Evolutionary conservation across 2,329 filamentous ascomycete species (phyloP).

Genomic region (Paecilomyces niveus): DNA sequence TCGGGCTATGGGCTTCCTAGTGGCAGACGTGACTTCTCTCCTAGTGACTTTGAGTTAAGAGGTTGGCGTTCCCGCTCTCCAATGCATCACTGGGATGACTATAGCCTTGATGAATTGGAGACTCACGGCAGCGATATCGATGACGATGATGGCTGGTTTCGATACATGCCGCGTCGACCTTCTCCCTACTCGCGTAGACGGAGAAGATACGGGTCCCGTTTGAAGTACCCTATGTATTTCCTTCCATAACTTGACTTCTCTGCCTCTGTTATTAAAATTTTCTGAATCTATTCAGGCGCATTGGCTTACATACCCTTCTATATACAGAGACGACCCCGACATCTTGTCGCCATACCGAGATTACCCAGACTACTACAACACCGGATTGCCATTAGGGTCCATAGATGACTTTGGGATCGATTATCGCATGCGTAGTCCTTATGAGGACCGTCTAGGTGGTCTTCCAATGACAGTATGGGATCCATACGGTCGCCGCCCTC

Average conservation of each 20-base stretch:
- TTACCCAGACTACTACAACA: background rate
- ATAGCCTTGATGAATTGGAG: background rate
- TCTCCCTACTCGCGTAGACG: background rate
- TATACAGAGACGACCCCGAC: background rate
- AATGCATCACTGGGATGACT: background rate
- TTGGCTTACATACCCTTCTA: background rate
- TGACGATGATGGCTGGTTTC: background rate
- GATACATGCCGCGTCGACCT: background rate
- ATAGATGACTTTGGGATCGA: background rate
- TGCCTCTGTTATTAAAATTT: background rate
- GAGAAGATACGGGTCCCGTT: background rate
- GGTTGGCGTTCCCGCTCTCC: background rate
- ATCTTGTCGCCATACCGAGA: background rate
- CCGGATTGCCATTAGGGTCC: background rate
- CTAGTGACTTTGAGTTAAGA: background rate
- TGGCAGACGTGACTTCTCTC: background rate
- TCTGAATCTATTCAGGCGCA: background rate
- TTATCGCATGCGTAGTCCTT: background rate
- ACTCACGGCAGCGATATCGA: background rate
- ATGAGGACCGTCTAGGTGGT: background rate
- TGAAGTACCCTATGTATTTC: background rate
- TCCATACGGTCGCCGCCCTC: background rate
- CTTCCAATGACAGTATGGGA: no score
- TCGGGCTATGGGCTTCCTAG: background rate
- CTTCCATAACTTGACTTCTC: no score